phyloP scores from a whole-genome alignment of 441 rosid genomes.

The Biscutella auriculata region DNA sequence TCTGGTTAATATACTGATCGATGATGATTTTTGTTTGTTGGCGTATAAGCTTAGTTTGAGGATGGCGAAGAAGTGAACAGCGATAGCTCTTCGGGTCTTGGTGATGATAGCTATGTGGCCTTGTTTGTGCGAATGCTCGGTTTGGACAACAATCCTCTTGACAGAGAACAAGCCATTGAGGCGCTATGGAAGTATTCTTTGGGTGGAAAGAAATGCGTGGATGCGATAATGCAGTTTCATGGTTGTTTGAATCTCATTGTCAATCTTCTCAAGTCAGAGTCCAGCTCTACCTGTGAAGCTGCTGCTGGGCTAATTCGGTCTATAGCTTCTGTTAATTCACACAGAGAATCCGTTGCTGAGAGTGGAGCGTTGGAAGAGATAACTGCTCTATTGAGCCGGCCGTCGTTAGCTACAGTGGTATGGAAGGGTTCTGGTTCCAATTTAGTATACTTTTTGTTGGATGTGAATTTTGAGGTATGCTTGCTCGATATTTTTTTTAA shows the following conservation, averaged over 20 bases:
- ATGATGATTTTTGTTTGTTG: not conserved
- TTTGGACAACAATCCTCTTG: constrained; percentile 64
- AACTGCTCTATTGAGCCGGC: constrained; percentile 39
- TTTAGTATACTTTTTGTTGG: constrained; percentile 4
- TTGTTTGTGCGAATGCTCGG: constrained; percentile 86
- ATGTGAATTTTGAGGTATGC: not conserved
- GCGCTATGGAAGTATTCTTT: constrained; percentile 70
- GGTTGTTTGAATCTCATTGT: constrained; percentile 64
- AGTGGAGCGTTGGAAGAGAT: constrained; percentile 79
- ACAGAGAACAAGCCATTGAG: constrained; percentile 65
- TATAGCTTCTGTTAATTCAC: constrained; percentile 48
- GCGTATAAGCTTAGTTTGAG: constrained; percentile 26
- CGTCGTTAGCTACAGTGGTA: constrained; percentile 68
- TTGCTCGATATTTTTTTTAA: constrained; percentile 9
- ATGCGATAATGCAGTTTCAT: constrained; percentile 60
- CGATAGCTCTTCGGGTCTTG: constrained; percentile 31
- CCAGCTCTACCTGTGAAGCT: constrained; percentile 52
- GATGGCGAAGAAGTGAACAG: constrained; percentile 25
- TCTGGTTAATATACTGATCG: not conserved
- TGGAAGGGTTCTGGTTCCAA: constrained; percentile 21
- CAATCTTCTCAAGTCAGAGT: constrained; percentile 58
- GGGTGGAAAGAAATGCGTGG: constrained; percentile 66
- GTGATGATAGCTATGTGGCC: constrained; percentile 49
- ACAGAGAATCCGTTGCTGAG: constrained; percentile 63
- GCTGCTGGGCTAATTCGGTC: constrained; percentile 75